Evolutionary conservation across 176 grass and related monocot species (phyloP).

Genomic region (Aegilops tauschii): DNA sequence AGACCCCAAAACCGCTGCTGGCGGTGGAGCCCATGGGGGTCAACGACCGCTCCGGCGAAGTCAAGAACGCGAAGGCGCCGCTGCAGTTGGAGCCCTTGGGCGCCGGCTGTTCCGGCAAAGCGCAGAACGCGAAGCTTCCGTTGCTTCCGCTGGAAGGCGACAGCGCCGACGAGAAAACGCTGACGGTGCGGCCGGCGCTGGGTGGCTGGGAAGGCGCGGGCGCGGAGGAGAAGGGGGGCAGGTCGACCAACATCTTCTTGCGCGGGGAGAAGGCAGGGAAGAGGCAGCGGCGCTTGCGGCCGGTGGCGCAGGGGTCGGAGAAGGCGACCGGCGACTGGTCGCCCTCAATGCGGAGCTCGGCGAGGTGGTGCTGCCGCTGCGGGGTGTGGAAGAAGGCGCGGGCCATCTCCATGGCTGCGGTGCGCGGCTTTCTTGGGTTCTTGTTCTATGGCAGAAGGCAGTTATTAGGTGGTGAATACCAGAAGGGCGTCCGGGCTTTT

Average conservation of each 20-base stretch:
- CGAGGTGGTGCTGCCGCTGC: neutral
- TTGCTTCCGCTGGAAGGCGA: neutral
- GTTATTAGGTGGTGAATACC: neutral
- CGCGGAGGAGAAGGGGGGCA: neutral
- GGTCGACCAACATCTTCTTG: conserved; percentile 32
- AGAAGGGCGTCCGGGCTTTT: neutral
- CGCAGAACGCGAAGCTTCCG: neutral
- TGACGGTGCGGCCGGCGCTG: neutral
- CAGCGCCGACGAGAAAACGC: neutral
- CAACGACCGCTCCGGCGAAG: neutral
- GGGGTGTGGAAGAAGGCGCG: conserved; percentile 1
- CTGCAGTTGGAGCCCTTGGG: neutral
- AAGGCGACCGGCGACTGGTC: conserved; percentile 14
- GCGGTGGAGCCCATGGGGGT: neutral
- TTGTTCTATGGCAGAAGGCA: neutral
- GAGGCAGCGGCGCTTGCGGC: conserved; percentile 27
- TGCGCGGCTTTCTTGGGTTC: neutral
- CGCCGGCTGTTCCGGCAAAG: neutral
- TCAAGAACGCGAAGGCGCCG: neutral
- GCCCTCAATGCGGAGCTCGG: neutral
- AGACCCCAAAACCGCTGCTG: neutral
- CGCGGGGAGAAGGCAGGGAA: conserved; percentile 13
- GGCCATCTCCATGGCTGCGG: neutral
- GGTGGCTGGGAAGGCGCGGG: neutral
- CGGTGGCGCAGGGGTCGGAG: neutral